Conservation (phyloP, 352 stramenopile species). For the Globisporangium nodosum region DNA sequence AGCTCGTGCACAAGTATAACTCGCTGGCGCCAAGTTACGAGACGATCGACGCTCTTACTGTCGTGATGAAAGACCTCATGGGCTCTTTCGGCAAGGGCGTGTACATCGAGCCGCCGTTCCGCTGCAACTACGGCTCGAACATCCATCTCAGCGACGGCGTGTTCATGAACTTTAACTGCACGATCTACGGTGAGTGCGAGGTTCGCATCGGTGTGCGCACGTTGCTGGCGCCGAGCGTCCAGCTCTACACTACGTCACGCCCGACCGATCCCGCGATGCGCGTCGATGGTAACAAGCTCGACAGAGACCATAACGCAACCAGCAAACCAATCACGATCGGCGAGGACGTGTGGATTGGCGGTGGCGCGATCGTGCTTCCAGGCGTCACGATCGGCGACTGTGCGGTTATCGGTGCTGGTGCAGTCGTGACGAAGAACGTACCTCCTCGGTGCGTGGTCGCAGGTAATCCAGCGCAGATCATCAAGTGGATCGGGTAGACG, state of each 20-base stretch:
- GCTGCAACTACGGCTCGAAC: too few relatives aligned
- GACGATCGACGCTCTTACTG: too few relatives aligned
- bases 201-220: too few relatives aligned
- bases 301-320: constrained; percentile 22
- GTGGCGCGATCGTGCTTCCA: constrained; percentile 52
- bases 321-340: constrained; percentile 70
- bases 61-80: too few relatives aligned
- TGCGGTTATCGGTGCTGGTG: constrained; percentile 62
- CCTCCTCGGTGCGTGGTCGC: constrained; percentile 44
- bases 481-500: constrained; percentile 41
- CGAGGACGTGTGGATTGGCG: constrained; percentile 84
- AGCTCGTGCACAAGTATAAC: too few relatives aligned
- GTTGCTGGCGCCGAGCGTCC: constrained; percentile 36
- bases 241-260: constrained; percentile 77
- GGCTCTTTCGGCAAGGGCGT: too few relatives aligned
- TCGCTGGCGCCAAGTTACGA: too few relatives aligned
- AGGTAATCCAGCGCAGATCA: constrained; percentile 70
- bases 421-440: constrained; percentile 77
- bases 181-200: too few relatives aligned
- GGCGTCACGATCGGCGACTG: constrained; percentile 59
- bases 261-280: constrained; percentile 29
- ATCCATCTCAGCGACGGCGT: too few relatives aligned
- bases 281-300: constrained; percentile 36
- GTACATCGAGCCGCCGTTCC: too few relatives aligned
- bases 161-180: too few relatives aligned